Percentiles rank a stretch among this genome's conserved stretches.
Conservation (phyloP, 306 rosid genomes). For the Hippophae tibetana region DNA sequence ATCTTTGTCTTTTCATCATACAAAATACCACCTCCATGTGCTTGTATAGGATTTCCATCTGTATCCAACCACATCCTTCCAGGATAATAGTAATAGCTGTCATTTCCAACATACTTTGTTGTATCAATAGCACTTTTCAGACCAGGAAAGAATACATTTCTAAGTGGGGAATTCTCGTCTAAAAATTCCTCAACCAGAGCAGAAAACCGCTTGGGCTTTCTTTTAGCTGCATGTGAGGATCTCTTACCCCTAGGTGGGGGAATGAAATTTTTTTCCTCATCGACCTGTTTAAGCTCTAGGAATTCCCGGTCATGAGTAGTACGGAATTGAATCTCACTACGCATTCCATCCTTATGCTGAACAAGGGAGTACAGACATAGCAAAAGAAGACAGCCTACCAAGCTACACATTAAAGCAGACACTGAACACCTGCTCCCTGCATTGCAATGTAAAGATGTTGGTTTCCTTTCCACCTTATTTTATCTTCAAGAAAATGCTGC, state of each 20-base stretch:
- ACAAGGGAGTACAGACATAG: constrained; percentile 44
- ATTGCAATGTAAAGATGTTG: constrained; percentile 59
- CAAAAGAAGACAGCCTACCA: constrained; percentile 65
- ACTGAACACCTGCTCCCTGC: constrained; percentile 68
- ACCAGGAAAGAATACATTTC: constrained; percentile 69
- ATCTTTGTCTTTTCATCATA: constrained; percentile 53
- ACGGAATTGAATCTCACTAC: constrained; percentile 29
- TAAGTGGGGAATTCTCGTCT: constrained; percentile 82
- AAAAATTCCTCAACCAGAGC: constrained; percentile 86
- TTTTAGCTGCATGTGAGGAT: constrained; percentile 82
- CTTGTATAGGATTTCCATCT: constrained; percentile 87
- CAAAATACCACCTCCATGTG: constrained; percentile 94
- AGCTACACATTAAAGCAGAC: constrained; percentile 54
- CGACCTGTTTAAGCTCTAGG: constrained; percentile 71
- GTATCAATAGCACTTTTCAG: constrained; percentile 54
- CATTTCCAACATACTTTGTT: constrained; percentile 35
- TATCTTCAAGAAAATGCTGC: constrained; percentile 64
- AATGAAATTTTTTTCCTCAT: constrained; percentile 61
- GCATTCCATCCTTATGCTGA: constrained; percentile 27
- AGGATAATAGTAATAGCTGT: constrained; percentile 60
- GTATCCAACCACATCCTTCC: constrained; percentile 95
- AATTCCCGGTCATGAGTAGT: constrained; percentile 42
- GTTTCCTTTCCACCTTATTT: constrained; percentile 59
- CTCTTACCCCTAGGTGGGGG: constrained; percentile 90
- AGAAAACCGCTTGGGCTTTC: constrained; percentile 60